A percentile compares a stretch with the other conserved stretches of the same genome.
phyloP scores from a whole-genome alignment of 164 flowering plant genomes.

The Umbilicus rupestris region DNA sequence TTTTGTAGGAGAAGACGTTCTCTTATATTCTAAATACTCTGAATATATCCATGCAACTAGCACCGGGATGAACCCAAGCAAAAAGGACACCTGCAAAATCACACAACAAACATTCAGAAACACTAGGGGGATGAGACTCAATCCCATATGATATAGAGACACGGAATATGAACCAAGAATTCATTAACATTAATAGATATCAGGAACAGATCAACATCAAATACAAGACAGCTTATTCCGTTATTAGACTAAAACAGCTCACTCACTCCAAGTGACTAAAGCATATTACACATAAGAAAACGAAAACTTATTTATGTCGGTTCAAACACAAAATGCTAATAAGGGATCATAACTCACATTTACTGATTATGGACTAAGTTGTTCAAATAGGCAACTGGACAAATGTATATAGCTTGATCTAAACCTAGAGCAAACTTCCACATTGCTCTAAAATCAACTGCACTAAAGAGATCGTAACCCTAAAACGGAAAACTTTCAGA shows the following conservation, averaged over 20 bases:
- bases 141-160: not conserved
- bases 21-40: slow-evolving; percentile 64
- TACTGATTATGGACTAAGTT: not conserved
- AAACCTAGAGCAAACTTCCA: not conserved
- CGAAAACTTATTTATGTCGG: not conserved
- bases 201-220: not conserved
- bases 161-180: not conserved
- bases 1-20: slow-evolving; percentile 47
- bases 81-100: slow-evolving; percentile 62
- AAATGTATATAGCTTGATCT: not conserved
- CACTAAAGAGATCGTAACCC: not conserved
- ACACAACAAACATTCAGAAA: slow-evolving; percentile 3
- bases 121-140: not conserved
- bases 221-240: not conserved
- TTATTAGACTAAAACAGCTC: not conserved
- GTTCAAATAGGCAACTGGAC: not conserved
- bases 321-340: not conserved
- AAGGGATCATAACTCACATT: not conserved
- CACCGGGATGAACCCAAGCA: slow-evolving; percentile 70
- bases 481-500: not conserved
- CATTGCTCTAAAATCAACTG: not conserved
- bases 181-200: not conserved
- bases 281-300: not conserved
- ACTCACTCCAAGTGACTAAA: not conserved
- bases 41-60: slow-evolving; percentile 86